These are phyloP conservation scores for Phyllosticta paracitricarpa DNA, from an alignment of 2,329 filamentous ascomycete genomes.

Conservation along the genomic window DNA sequence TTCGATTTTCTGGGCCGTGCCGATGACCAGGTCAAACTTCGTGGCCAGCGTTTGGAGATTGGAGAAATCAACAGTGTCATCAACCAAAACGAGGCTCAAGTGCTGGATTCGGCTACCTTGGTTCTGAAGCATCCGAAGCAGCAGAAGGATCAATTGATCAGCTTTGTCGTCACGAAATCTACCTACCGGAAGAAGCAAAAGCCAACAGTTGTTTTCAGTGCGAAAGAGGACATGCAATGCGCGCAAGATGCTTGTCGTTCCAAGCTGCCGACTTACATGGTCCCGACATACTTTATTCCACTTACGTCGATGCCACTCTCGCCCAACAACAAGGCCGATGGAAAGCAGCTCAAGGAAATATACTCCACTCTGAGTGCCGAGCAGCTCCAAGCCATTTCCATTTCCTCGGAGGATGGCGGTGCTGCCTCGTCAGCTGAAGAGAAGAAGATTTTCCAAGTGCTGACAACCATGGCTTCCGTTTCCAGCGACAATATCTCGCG, in stretches of 20 bases:
- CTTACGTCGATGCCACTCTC: slow-evolving; percentile 68
- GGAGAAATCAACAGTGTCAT: slow-evolving; percentile 86
- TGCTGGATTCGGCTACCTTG: slow-evolving; percentile 66
- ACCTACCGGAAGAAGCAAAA: slow-evolving; percentile 13
- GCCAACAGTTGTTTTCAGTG: slow-evolving; percentile 16
- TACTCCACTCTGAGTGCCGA: slow-evolving; percentile 53
- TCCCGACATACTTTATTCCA: slow-evolving; percentile 72
- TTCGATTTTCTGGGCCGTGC: slow-evolving; percentile 82
- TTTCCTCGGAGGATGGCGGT: slow-evolving; percentile 13
- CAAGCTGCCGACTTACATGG: slow-evolving; percentile 74
- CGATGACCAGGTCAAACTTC: slow-evolving; percentile 86
- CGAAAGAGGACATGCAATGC: slow-evolving; percentile 8
- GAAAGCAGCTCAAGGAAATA: slow-evolving; percentile 55
- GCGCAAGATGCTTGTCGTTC: slow-evolving; percentile 50
- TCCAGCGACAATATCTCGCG: slow-evolving; percentile 36
- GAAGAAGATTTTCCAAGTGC: slow-evolving; percentile 42
- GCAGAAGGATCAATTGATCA: slow-evolving; percentile 72
- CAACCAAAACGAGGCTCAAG: slow-evolving; percentile 44
- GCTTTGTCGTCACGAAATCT: slow-evolving; percentile 47
- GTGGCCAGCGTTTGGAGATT: slow-evolving; percentile 80
- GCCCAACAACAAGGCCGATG: slow-evolving; percentile 81
- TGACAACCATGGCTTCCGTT: slow-evolving; percentile 46
- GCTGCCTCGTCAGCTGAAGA: slow-evolving; percentile 25
- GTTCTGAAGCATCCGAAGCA: slow-evolving; percentile 62
- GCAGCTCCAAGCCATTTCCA: slow-evolving; percentile 48